Evolutionary conservation across 2,329 filamentous ascomycete genomes (phyloP).

Genomic region (Gyromitra esculenta): DNA sequence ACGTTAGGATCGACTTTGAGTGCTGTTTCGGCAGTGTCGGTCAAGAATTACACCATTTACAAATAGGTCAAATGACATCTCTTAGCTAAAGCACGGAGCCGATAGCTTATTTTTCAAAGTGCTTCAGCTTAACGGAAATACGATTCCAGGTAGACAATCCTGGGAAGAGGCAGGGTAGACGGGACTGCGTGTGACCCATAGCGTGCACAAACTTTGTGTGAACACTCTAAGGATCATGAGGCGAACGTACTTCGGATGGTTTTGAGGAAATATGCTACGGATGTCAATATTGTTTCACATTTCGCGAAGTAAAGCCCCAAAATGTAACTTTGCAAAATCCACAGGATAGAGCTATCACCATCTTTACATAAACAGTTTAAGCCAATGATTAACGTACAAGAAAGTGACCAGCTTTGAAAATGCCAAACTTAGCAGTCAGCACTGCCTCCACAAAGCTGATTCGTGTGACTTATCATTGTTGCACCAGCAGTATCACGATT

Average conservation of each 20-base stretch:
- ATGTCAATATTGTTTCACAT: not conserved
- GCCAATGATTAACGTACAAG: conserved; percentile 47
- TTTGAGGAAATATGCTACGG: not conserved
- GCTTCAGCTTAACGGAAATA: not conserved
- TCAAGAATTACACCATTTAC: too few relatives aligned
- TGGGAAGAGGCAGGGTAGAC: not conserved
- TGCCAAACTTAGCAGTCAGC: conserved; percentile 24
- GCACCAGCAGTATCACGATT: conserved; percentile 36
- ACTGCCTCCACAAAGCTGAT: conserved; percentile 34
- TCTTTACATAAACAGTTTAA: not conserved
- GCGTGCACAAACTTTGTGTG: not conserved
- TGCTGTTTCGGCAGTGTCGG: too few relatives aligned
- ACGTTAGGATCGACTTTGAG: too few relatives aligned
- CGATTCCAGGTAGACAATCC: not conserved
- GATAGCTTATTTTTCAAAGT: not conserved
- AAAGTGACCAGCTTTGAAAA: conserved; percentile 19
- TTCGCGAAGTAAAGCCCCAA: not conserved
- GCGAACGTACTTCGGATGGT: not conserved
- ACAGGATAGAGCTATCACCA: not conserved
- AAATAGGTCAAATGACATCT: not conserved
- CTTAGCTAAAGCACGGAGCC: not conserved
- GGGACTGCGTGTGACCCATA: not conserved
- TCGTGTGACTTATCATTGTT: conserved; percentile 29
- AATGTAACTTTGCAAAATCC: not conserved
- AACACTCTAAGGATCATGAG: not conserved